These are phyloP conservation scores for Eucalyptus curtisii DNA, from an alignment of 345 rosid genomes.

Conservation along the genomic window DNA sequence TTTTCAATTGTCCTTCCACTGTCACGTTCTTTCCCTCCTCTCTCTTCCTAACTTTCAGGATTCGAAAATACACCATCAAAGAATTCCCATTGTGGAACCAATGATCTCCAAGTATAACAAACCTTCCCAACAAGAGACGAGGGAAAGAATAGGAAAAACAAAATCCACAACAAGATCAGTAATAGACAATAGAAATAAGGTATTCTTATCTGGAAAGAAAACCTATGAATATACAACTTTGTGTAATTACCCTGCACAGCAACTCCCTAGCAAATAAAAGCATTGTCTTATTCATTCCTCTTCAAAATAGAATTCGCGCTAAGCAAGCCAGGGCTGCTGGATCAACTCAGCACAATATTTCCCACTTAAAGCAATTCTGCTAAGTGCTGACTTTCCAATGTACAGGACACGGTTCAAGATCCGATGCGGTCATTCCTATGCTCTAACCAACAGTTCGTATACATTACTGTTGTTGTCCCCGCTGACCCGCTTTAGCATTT, in stretches of 20 bases:
- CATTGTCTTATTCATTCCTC: background rate
- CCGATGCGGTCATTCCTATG: conserved; percentile 2
- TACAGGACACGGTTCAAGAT: background rate
- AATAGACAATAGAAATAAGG: background rate
- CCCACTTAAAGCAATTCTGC: background rate
- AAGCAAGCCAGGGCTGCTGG: background rate
- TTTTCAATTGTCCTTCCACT: background rate
- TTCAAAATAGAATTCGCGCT: background rate
- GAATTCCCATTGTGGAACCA: background rate
- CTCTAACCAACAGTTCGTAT: conserved; percentile 73
- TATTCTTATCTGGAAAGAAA: background rate
- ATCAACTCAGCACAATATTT: background rate
- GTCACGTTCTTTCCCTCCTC: background rate
- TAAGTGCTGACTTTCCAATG: background rate
- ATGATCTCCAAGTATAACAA: background rate
- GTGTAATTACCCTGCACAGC: background rate
- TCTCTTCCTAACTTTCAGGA: background rate
- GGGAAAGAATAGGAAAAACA: background rate
- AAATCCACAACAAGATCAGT: background rate
- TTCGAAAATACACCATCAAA: background rate
- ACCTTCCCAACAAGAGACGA: background rate
- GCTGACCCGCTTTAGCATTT: conserved; percentile 68
- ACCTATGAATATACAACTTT: background rate
- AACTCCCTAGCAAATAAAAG: background rate
- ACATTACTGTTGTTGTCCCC: conserved; percentile 78